Percentiles rank a stretch among this genome's conserved stretches.
These are phyloP conservation scores for Penicillium hesseltinei DNA, from an alignment of 2,329 filamentous ascomycete species.

Conservation along the genomic window DNA sequence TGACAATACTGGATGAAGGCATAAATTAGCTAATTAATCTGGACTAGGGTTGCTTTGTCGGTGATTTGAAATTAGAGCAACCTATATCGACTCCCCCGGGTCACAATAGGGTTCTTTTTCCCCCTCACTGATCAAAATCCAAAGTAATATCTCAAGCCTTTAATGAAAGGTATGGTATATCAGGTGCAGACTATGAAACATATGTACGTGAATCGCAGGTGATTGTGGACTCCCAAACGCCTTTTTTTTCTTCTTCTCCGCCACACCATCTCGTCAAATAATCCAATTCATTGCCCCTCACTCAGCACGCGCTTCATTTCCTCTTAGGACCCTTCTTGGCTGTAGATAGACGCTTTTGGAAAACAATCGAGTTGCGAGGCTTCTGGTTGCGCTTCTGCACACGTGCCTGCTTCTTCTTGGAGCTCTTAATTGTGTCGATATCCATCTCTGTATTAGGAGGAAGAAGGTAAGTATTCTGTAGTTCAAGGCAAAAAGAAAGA, in stretches of 20 bases:
- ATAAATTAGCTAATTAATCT: not conserved
- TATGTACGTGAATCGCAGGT: conserved; percentile 9
- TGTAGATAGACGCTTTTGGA: conserved; percentile 34
- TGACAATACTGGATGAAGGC: too few relatives aligned
- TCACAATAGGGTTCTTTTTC: not conserved
- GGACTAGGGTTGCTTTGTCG: not conserved
- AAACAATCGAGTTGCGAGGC: conserved; percentile 41
- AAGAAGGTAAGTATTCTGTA: conserved; percentile 5
- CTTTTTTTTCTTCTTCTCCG: not conserved
- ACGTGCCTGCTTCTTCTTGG: conserved; percentile 33
- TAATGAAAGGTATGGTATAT: conserved; percentile 3
- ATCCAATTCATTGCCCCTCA: not conserved
- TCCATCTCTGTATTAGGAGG: conserved; percentile 38
- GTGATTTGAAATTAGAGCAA: not conserved
- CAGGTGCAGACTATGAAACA: conserved; percentile 6
- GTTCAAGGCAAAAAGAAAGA: not conserved
- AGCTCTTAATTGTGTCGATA: conserved; percentile 33
- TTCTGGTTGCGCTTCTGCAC: conserved; percentile 42
- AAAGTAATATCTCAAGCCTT: not conserved
- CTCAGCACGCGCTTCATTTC: conserved; percentile 22
- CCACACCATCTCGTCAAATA: not conserved
- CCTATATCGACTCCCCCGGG: not conserved
- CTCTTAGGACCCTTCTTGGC: conserved; percentile 32
- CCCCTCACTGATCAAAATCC: not conserved
- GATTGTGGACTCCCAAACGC: conserved; percentile 15